Conservation (phyloP, 164 flowering plant genomes). For the Euptelea pleiosperma region DNA sequence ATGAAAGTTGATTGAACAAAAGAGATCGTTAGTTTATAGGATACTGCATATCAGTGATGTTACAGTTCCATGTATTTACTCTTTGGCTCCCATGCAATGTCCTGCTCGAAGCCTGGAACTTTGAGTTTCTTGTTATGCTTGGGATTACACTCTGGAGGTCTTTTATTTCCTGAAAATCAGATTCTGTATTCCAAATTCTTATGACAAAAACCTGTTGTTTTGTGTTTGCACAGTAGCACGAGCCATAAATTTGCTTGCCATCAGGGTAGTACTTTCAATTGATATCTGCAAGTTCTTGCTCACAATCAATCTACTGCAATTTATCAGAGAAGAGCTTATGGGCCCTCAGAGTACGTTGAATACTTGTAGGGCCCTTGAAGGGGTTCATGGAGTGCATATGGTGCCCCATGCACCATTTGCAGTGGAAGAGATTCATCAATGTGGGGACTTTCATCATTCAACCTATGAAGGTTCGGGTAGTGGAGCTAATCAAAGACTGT, state of each 20-base stretch:
- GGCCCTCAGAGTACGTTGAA: conserved; percentile 34
- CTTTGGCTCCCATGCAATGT: too few relatives aligned
- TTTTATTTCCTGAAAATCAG: not conserved
- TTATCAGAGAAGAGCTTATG: conserved; percentile 31
- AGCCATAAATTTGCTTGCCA: conserved; percentile 7
- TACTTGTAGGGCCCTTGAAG: conserved; percentile 45
- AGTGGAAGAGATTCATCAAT: conserved; percentile 40
- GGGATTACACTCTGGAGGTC: not conserved
- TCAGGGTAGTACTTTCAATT: not conserved
- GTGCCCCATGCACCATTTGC: conserved; percentile 60
- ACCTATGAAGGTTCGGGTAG: conserved; percentile 19
- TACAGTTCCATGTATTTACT: too few relatives aligned
- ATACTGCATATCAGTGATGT: too few relatives aligned
- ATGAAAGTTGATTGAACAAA: too few relatives aligned
- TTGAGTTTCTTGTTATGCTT: not conserved
- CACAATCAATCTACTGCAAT: conserved; percentile 9
- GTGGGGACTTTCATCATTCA: conserved; percentile 30
- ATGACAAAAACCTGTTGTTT: not conserved
- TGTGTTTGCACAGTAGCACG: conserved; percentile 8
- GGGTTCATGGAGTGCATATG: conserved; percentile 73
- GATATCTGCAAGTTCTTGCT: not conserved
- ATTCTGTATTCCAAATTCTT: not conserved
- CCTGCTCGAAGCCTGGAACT: too few relatives aligned
- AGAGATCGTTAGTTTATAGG: too few relatives aligned
- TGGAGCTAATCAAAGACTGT: conserved; percentile 38